Evolutionary conservation across 1,139 yeast genomes (phyloP).

Genomic region (Candida sp.): DNA sequence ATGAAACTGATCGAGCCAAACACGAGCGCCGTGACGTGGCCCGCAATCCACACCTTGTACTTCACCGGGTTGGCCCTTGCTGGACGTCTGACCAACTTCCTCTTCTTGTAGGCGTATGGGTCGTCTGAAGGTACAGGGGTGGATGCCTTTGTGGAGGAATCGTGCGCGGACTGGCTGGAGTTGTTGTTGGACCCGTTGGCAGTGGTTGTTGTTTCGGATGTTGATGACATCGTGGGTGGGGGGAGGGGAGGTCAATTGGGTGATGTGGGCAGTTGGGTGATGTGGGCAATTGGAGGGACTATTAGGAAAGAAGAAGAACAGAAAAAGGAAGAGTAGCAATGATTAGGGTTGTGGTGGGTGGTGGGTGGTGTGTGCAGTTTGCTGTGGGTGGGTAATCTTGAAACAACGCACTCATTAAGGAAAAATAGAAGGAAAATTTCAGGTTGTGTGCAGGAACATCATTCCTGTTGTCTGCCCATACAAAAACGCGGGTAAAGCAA

Average conservation of each 20-base stretch:
- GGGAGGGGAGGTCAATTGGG: too few species aligned
- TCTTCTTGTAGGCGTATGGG: conserved; percentile 27
- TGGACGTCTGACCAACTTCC: conserved; percentile 44
- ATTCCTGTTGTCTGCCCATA: too few species aligned
- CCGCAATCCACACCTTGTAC: conserved; percentile 62
- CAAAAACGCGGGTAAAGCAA: neutral
- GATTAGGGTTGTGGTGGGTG: neutral
- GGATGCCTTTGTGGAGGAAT: conserved; percentile 1
- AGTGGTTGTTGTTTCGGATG: conserved; percentile 3
- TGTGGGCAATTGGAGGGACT: too few species aligned
- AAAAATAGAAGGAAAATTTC: conserved; percentile 1
- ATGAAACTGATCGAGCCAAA: conserved; percentile 54
- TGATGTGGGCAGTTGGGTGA: too few species aligned
- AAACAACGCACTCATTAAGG: neutral
- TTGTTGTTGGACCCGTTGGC: neutral
- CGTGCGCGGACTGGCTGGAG: neutral
- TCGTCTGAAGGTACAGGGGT: conserved; percentile 3
- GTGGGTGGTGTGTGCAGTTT: neutral
- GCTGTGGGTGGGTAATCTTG: neutral
- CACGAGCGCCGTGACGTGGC: conserved; percentile 54
- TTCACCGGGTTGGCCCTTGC: conserved; percentile 44
- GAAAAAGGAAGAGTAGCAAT: neutral
- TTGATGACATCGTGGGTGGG: neutral
- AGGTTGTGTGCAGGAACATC: neutral
- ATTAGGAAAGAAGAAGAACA: neutral